Base-by-base conservation (phyloP, 139 green algal species). In the Astrephomene gubernaculifera region DNA sequence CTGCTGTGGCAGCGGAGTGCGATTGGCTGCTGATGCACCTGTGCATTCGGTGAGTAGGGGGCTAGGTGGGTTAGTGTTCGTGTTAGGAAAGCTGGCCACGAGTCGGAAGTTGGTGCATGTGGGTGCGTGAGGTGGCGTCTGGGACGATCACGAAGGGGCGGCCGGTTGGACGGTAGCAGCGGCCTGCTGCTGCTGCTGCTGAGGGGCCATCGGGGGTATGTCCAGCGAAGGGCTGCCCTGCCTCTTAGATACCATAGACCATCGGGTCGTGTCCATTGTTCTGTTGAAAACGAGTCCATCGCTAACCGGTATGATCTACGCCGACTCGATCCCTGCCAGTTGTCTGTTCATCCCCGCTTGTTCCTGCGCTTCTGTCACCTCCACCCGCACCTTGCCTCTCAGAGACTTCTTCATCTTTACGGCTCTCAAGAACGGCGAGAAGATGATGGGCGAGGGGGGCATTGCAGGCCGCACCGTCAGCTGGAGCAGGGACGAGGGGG, bases 381-480 rank as follows among this genome's bases (percentile, higher is more conserved):
- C 4, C 14, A 9, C 61, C 35, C 24, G 19, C 22, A 17, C 5
- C 14, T 22, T 49, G n/a, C n/a, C 49, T 12, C 22, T 2, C 86
- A 83, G 94, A 21, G 94, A 96, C 83, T 96, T 92, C 81, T 97
- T 95, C 86, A 88, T 87, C 0, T 96, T 86, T 45, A 90, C 86
- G 6, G 80, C 82, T 12, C 67, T 95, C 39, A 82, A 82, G 74
- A 54, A 54, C 54, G 74, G 54, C 29, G 54, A 54, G 27, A 36
- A 36, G 1, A 43, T 53, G 5, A 21, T 82, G 74, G 49, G 49
- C 49, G 49, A 67, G 22, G 19, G 72, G 9, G 72, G 72, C n/a
- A 67, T 80, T 1, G 21, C 35, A 35, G 72, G 45, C 29, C 38
- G 54, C 12, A 33, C 27, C 19, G 63, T 84, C 6, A 61, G 25